Base-by-base conservation (phyloP, 345 rosid genomes). In the Boechera stricta region DNA sequence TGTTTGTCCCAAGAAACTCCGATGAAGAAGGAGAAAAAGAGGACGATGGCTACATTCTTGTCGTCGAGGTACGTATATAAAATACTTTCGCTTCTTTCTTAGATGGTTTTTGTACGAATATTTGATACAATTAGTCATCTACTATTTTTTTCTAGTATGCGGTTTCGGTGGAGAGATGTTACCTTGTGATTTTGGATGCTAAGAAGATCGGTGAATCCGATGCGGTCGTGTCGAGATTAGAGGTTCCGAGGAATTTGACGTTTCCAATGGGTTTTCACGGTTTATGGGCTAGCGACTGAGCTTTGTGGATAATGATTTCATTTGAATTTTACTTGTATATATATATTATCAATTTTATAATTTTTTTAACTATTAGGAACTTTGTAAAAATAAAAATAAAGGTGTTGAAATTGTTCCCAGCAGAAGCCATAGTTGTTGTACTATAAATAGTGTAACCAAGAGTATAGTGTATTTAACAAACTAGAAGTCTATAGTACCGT, bases 241-340 rank as follows among this genome's bases (percentile, higher is more conserved):
- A 86, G 82, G 93, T 94, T 56, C 97, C 98, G 0, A 87, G 62
- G 71, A 84, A 89, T 75, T 74, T 90, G 35, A 92, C 90, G 36
- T 90, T 94, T 78, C 98, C 97, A 1, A 84, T 94, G 67, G 98
- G 93, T 0, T 94, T 94, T 78, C 98, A 91, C 66, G 98, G 97
- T 33, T 88, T 94, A 71, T 94, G 97, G 98, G 84, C 87, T 52
- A 52, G 65, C 4, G 62, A 32, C 7, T 74, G 7, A 41, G 18
- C 45, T 42, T 32, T 54, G 38, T 44, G 15, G 1, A 61, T 72
- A 33, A 44, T 58, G 67, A 51, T 52, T 52, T 57, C 13, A 36
- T 48, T 56, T 49, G 18, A 12, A 38, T 36, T 21, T 64, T 21
- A 71, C 5, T 55, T 9, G 64, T 63, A 28, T n/a, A 28, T 28